phyloP scores from a whole-genome alignment of 441 rosid species.

The Manihot esculenta region DNA sequence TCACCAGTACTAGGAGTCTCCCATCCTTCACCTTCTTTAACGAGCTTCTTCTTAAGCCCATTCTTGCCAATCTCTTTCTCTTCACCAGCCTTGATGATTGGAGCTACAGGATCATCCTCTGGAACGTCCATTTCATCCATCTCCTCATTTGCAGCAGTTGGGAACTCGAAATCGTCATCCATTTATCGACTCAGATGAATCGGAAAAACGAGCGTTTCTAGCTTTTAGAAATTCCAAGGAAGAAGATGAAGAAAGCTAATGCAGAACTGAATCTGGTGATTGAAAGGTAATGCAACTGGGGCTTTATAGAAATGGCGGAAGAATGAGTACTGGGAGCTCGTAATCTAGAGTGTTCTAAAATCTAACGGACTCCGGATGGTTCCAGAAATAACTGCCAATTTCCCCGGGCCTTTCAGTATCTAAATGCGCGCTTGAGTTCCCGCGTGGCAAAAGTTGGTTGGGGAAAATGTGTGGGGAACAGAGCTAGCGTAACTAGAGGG shows the following conservation, averaged over 20 bases:
- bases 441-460: not conserved
- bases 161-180: slow-evolving; percentile 64
- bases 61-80: slow-evolving; percentile 64
- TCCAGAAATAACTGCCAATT: slow-evolving; percentile 10
- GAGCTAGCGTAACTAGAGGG: too few species aligned
- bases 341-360: slow-evolving; percentile 7
- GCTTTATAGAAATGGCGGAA: not conserved
- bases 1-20: slow-evolving; percentile 69
- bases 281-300: too few species aligned
- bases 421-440: not conserved
- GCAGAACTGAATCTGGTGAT: not conserved
- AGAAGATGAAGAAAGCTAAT: not conserved
- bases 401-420: not conserved
- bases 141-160: slow-evolving; percentile 28
- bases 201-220: too few species aligned
- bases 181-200: slow-evolving; percentile 9
- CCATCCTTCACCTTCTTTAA: slow-evolving; percentile 64
- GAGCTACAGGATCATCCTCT: slow-evolving; percentile 23
- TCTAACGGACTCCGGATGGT: not conserved
- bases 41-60: slow-evolving; percentile 70
- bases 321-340: not conserved
- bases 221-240: not conserved
- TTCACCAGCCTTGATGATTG: slow-evolving; percentile 51
- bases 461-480: too few species aligned
- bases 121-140: slow-evolving; percentile 34